Conservation (phyloP, 371 early-diverging fungal species). For the Mortierella sp. region DNA sequence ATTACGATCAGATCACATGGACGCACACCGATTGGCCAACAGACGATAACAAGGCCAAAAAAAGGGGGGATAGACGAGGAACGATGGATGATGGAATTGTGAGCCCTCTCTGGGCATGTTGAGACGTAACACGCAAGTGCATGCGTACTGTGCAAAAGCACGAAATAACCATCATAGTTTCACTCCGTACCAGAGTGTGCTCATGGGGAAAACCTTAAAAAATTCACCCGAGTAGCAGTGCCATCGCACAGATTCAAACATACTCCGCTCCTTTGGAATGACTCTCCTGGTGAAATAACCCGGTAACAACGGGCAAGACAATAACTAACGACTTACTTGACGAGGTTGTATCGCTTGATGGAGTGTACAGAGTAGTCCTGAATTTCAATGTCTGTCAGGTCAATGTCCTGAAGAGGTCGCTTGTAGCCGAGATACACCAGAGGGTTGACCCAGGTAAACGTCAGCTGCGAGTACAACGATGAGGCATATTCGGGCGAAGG, state of each 20-base stretch:
- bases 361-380: constrained; percentile 26
- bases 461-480: constrained; percentile 63
- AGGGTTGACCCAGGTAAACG: constrained; percentile 65
- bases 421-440: constrained; percentile 64
- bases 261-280: background rate
- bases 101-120: no score
- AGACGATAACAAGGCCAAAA: no score
- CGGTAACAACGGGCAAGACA: background rate
- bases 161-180: no score
- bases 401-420: constrained; percentile 62
- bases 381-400: constrained; percentile 57
- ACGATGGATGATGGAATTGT: no score
- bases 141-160: no score
- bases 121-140: no score
- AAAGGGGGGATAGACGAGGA: no score
- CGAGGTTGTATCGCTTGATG: constrained; percentile 28
- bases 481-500: constrained; percentile 64
- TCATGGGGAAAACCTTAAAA: no score
- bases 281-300: background rate
- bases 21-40: no score
- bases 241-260: background rate
- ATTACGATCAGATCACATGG: no score
- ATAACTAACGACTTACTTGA: constrained; percentile 40
- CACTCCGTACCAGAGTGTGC: no score
- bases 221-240: no score